Evolutionary conservation across 768 basidiomycete species (phyloP).

Genomic region (Rhizopogon rudus): DNA sequence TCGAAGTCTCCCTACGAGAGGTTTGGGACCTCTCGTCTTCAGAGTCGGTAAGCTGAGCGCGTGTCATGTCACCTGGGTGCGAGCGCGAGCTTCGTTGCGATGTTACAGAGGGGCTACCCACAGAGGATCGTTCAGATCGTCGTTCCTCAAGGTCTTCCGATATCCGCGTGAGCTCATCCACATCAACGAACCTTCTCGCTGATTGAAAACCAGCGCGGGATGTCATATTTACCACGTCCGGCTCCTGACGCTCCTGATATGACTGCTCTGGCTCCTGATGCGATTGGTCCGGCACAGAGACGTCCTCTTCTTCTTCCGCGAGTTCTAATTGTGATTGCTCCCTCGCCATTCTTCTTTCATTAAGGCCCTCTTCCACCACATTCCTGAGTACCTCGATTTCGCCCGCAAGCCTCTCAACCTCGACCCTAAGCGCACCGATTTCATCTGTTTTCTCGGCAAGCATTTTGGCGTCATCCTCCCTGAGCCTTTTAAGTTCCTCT

Average conservation of each 20-base stretch:
- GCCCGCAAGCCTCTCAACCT: constrained; percentile 76
- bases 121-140: constrained; percentile 43
- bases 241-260: constrained; percentile 14
- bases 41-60: neutral
- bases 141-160: constrained; percentile 64
- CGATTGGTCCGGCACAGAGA: neutral
- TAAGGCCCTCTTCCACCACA: constrained; percentile 83
- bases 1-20: neutral
- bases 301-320: constrained; percentile 5
- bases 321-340: constrained; percentile 28
- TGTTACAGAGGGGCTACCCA: constrained; percentile 12
- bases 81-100: constrained; percentile 8
- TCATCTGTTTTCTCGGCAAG: constrained; percentile 60
- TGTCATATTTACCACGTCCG: constrained; percentile 7
- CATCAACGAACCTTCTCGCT: constrained; percentile 41
- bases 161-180: constrained; percentile 58
- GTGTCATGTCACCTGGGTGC: neutral
- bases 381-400: constrained; percentile 86
- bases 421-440: constrained; percentile 59
- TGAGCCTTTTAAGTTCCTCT: constrained; percentile 54
- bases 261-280: constrained; percentile 1
- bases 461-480: constrained; percentile 56
- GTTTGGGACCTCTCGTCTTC: neutral
- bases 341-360: constrained; percentile 57
- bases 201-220: constrained; percentile 3